Evolutionary conservation across 805 yeast species (phyloP).

Genomic region (Millerozyma acaciae): DNA sequence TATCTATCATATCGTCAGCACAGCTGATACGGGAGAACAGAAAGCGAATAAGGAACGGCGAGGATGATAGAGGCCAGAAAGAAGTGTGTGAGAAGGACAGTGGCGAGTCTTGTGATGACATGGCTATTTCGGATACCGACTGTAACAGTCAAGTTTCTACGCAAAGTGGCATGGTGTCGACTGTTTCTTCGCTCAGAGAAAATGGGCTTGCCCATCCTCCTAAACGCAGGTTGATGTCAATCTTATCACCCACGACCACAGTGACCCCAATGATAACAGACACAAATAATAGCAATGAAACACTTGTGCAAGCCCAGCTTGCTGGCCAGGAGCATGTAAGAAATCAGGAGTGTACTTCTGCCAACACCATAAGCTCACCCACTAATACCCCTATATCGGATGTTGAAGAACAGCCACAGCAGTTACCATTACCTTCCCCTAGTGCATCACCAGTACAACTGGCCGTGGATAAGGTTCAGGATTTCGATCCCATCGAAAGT

Average conservation of each 20-base stretch:
- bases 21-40: constrained; percentile 21
- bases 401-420: constrained; percentile 36
- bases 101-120: constrained; percentile 29
- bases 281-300: constrained; percentile 2
- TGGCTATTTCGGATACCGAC: constrained; percentile 35
- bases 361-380: constrained; percentile 22
- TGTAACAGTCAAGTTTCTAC: constrained; percentile 17
- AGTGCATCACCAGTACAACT: constrained; percentile 33
- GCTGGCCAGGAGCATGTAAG: constrained; percentile 5
- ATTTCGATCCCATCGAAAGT: constrained; percentile 13
- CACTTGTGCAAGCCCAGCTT: constrained; percentile 4
- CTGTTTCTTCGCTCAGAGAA: constrained; percentile 11
- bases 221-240: constrained; percentile 30
- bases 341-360: constrained; percentile 26
- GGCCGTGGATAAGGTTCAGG: constrained; percentile 10
- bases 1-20: constrained; percentile 16
- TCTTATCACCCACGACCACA: constrained; percentile 11
- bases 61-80: constrained; percentile 11
- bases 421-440: constrained; percentile 66
- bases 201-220: constrained; percentile 30
- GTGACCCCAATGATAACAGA: constrained; percentile 4
- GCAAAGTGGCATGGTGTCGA: constrained; percentile 11
- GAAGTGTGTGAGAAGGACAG: constrained; percentile 11
- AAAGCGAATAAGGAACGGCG: constrained; percentile 19
- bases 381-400: constrained; percentile 35